These are phyloP conservation scores for Kodamaea derodonti DNA, from an alignment of 1,139 yeast genomes.

Conservation along the genomic window DNA sequence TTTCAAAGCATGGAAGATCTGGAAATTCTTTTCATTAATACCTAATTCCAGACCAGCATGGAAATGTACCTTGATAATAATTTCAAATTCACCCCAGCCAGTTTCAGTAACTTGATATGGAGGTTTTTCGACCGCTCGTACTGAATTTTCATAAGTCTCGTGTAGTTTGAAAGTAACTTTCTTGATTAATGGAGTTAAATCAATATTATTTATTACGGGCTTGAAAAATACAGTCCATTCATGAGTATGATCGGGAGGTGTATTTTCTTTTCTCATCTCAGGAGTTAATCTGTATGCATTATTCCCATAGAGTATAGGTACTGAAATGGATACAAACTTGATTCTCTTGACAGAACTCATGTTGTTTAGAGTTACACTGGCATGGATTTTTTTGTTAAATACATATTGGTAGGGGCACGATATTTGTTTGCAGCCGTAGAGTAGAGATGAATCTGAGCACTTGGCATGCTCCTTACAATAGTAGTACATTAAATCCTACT, in stretches of 20 bases:
- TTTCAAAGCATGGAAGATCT: slow-evolving; percentile 83
- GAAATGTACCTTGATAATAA: slow-evolving; percentile 81
- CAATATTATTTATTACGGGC: slow-evolving; percentile 75
- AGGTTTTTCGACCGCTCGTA: slow-evolving; percentile 79
- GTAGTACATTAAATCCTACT: no score
- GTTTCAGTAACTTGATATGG: slow-evolving; percentile 96
- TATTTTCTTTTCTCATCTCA: slow-evolving; percentile 57
- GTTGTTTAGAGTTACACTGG: background rate
- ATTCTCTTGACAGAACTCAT: slow-evolving; percentile 32
- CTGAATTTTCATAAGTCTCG: slow-evolving; percentile 86
- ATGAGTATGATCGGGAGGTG: slow-evolving; percentile 91
- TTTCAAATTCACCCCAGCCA: slow-evolving; percentile 99
- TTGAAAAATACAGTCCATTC: slow-evolving; percentile 91
- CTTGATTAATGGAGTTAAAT: slow-evolving; percentile 77
- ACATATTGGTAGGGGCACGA: background rate
- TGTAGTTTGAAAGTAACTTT: slow-evolving; percentile 92
- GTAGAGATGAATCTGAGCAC: no score
- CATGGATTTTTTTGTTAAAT: background rate
- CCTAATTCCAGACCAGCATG: slow-evolving; percentile 66
- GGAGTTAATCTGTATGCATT: slow-evolving; percentile 70
- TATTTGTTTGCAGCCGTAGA: no score
- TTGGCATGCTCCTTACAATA: no score
- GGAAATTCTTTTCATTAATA: slow-evolving; percentile 77
- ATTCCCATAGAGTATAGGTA: slow-evolving; percentile 88
- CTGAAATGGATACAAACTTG: slow-evolving; percentile 71